phyloP scores from a whole-genome alignment of 768 basidiomycete species.

The Mycena amicta region DNA sequence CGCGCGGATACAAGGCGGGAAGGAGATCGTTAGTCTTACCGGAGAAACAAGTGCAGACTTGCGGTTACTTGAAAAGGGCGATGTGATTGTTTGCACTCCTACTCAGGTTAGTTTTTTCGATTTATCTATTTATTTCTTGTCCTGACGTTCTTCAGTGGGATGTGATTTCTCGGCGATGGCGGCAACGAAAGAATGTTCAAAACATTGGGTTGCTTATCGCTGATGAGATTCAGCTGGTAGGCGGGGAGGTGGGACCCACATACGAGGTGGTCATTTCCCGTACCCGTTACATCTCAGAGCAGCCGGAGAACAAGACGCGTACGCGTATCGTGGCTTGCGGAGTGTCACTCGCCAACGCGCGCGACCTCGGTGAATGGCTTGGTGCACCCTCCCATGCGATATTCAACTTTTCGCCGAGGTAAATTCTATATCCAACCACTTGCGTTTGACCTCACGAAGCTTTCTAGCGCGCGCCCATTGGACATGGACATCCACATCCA shows the following conservation, averaged over 20 bases:
- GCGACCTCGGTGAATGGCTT: conserved; percentile 97
- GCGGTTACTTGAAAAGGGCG: conserved; percentile 85
- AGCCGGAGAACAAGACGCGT: conserved; percentile 90
- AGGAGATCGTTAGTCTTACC: conserved; percentile 91
- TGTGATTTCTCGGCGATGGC: conserved; percentile 90
- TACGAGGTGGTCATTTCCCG: conserved; percentile 96
- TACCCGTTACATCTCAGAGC: conserved; percentile 94
- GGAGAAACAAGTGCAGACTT: conserved; percentile 94
- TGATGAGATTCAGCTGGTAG: conserved; percentile 93
- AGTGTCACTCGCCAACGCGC: conserved; percentile 93
- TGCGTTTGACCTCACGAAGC: conserved; percentile 5
- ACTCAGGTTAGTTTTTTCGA: conserved; percentile 61
- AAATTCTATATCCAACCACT: conserved; percentile 22
- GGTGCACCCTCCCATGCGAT: conserved; percentile 91
- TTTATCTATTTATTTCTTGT: conserved; percentile 3
- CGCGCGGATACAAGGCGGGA: conserved; percentile 79
- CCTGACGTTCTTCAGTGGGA: conserved; percentile 72
- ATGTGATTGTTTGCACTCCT: conserved; percentile 94
- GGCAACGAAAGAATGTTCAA: conserved; percentile 95
- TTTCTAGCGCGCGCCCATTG: conserved; percentile 82
- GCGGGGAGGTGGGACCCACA: conserved; percentile 92
- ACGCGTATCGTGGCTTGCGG: conserved; percentile 95
- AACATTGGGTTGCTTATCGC: conserved; percentile 91
- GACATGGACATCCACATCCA: conserved; percentile 98
- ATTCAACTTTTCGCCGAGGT: conserved; percentile 97